Conservation (phyloP, 2,329 filamentous ascomycete species). For the Penicillium fuscoglaucum region DNA sequence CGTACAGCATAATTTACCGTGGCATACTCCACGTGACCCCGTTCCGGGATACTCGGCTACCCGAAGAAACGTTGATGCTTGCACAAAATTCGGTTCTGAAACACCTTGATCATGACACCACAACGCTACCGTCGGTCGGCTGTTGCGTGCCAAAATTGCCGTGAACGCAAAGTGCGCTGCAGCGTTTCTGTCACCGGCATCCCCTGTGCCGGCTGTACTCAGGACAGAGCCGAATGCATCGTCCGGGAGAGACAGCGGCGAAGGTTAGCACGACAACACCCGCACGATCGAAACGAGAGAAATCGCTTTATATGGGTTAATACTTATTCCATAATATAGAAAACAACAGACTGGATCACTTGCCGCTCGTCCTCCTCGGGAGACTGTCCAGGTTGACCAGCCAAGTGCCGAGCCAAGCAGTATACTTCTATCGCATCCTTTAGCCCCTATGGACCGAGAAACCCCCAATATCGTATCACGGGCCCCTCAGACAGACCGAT, state of each 20-base stretch:
- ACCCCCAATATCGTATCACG: background rate
- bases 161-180: slow-evolving; percentile 25
- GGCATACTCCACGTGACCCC: too few species aligned
- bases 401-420: background rate
- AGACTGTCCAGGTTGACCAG: background rate
- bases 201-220: slow-evolving; percentile 34
- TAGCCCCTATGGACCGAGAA: background rate
- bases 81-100: background rate
- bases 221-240: slow-evolving; percentile 10
- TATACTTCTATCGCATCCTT: background rate
- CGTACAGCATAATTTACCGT: too few species aligned
- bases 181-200: slow-evolving; percentile 27
- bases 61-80: background rate
- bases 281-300: slow-evolving; percentile 2
- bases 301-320: background rate
- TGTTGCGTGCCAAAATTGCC: slow-evolving; percentile 23
- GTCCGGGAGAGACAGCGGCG: background rate
- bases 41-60: background rate
- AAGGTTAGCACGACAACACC: slow-evolving; percentile 2
- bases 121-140: slow-evolving; percentile 17
- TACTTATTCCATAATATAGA: background rate
- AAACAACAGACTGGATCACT: background rate
- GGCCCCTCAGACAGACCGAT: background rate
- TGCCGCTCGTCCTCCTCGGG: background rate
- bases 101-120: slow-evolving; percentile 1